A percentile compares a stretch with the other conserved stretches of the same genome.
Conservation (phyloP, 2,329 filamentous ascomycete genomes). For the Pestalotiopsis sp. region DNA sequence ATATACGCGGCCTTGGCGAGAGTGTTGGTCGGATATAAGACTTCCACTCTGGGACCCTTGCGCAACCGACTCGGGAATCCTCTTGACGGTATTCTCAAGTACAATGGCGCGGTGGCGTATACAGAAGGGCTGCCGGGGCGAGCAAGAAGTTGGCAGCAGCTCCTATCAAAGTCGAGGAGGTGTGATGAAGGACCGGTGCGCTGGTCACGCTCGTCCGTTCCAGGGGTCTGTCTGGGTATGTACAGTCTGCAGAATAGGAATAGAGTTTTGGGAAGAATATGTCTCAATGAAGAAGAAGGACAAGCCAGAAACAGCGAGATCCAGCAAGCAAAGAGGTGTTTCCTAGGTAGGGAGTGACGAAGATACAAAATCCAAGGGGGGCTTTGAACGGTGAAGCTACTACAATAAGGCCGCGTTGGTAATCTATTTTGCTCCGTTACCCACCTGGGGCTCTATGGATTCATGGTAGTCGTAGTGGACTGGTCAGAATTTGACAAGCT, state of each 20-base stretch:
- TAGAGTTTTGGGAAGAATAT: not conserved
- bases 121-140: not conserved
- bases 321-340: not conserved
- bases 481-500: slow-evolving; percentile 17
- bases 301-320: not conserved
- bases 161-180: not conserved
- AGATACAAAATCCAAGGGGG: not conserved
- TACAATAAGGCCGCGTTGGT: slow-evolving; percentile 9
- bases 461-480: slow-evolving; percentile 8
- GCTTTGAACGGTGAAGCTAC: not conserved
- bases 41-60: not conserved
- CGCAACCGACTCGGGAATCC: not conserved
- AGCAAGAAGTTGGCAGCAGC: not conserved
- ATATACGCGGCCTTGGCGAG: not conserved
- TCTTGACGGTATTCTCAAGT: not conserved
- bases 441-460: not conserved
- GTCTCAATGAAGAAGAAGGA: not conserved
- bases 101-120: not conserved
- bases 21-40: not conserved
- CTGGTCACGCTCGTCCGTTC: not conserved
- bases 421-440: not conserved
- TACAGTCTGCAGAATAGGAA: not conserved
- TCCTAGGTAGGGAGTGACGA: not conserved
- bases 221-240: not conserved
- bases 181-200: not conserved